Percentiles rank a stretch among this genome's conserved stretches.
phyloP scores from a whole-genome alignment of 306 rosid genomes.

The Pyrus pyrifolia region DNA sequence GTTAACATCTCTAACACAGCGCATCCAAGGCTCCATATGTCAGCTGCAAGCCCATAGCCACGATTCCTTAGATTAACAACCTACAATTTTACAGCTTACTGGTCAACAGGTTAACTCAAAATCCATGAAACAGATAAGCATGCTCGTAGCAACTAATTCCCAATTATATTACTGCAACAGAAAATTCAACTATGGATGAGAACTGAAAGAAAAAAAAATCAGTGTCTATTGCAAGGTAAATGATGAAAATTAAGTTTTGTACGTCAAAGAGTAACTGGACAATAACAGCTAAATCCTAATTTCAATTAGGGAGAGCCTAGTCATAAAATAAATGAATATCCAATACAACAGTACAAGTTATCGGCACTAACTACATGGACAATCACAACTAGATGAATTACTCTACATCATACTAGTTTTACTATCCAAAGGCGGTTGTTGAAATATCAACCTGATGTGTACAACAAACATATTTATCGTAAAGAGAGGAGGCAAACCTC shows the following conservation, averaged over 20 bases:
- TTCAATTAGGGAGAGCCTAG: background rate
- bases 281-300: background rate
- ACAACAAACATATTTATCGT: conserved; percentile 3
- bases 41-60: conserved; percentile 90
- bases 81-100: conserved; percentile 32
- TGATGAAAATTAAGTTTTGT: background rate
- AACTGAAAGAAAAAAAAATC: background rate
- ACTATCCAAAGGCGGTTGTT: background rate
- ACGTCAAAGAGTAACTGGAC: background rate
- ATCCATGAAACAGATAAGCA: background rate
- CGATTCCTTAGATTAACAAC: conserved; percentile 62
- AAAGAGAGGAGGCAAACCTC: conserved; percentile 62
- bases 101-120: background rate
- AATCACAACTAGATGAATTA: background rate
- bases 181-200: background rate
- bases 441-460: background rate
- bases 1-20: conserved; percentile 93
- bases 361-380: background rate
- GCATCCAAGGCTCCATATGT: conserved; percentile 97
- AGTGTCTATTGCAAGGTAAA: background rate
- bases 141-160: background rate
- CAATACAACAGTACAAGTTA: background rate
- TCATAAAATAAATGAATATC: background rate
- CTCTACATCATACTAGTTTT: background rate
- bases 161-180: background rate